These are phyloP conservation scores for Arbutus unedo DNA, from an alignment of 148 eudicot species.

Conservation along the genomic window DNA sequence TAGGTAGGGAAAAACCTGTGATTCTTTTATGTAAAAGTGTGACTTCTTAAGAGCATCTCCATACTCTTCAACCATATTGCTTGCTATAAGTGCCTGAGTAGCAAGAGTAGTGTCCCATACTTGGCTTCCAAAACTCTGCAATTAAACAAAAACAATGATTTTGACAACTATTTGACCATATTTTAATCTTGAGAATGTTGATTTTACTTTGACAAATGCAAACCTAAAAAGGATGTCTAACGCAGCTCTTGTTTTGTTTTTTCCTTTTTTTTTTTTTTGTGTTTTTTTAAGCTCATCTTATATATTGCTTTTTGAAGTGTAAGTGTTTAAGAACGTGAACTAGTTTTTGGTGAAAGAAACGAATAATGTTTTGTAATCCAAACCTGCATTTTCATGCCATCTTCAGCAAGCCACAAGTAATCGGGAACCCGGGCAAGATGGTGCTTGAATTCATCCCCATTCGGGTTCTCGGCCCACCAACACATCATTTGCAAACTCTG, in stretches of 20 bases:
- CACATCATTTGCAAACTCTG: conserved; percentile 58
- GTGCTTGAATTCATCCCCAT: conserved; percentile 41
- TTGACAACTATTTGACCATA: no score
- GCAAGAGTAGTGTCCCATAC: conserved; percentile 43
- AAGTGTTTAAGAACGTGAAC: no score
- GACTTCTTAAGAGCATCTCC: conserved; percentile 44
- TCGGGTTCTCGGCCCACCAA: conserved; percentile 47
- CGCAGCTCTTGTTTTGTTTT: no score
- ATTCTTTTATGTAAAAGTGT: conserved; percentile 41
- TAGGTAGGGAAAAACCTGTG: conserved; percentile 26
- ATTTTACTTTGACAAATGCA: no score
- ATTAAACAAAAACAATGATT: background rate
- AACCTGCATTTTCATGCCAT: conserved; percentile 37
- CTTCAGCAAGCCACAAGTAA: conserved; percentile 22
- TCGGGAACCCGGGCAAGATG: conserved; percentile 50
- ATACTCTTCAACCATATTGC: conserved; percentile 45
- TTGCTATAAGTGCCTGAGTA: conserved; percentile 44
- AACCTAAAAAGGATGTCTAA: no score
- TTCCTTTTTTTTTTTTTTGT: no score
- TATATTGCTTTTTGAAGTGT: no score
- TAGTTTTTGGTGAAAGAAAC: no score
- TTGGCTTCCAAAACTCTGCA: conserved; percentile 49
- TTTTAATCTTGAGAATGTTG: no score
- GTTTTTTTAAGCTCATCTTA: no score
- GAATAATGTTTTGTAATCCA: background rate